phyloP scores from a whole-genome alignment of 1,139 yeast species.

The Suhomyces coccinellae region DNA sequence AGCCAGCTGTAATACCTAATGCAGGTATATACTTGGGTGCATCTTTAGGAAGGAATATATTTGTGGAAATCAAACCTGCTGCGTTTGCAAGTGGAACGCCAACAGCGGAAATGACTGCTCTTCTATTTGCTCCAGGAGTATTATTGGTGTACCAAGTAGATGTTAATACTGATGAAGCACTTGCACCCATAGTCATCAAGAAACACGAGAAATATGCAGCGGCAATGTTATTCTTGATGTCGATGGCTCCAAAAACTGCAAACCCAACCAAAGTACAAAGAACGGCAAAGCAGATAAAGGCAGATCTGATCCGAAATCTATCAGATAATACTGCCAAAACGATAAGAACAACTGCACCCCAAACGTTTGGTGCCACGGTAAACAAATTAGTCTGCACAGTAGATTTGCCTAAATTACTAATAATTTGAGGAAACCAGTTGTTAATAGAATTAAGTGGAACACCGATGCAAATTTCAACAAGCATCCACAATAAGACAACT shows the following conservation, averaged over 20 bases:
- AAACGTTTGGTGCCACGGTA: slow-evolving; percentile 34
- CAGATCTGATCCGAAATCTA: slow-evolving; percentile 29
- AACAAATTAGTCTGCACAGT: slow-evolving; percentile 30
- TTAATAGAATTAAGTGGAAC: slow-evolving; percentile 51
- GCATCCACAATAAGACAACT: slow-evolving; percentile 29
- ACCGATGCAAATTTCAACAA: slow-evolving; percentile 46
- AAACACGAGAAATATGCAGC: slow-evolving; percentile 43
- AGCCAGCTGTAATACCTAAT: slow-evolving; percentile 36
- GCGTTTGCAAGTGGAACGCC: slow-evolving; percentile 36
- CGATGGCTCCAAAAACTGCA: slow-evolving; percentile 46
- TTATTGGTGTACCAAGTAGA: slow-evolving; percentile 55
- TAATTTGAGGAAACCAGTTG: slow-evolving; percentile 46
- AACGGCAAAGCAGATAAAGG: slow-evolving; percentile 40
- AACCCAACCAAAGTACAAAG: slow-evolving; percentile 43
- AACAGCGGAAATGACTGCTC: slow-evolving; percentile 31
- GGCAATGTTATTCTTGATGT: slow-evolving; percentile 35
- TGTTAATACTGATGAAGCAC: slow-evolving; percentile 42
- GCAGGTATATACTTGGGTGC: slow-evolving; percentile 34
- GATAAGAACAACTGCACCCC: slow-evolving; percentile 30
- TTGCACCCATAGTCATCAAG: slow-evolving; percentile 34
- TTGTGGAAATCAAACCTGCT: slow-evolving; percentile 35
- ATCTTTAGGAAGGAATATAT: slow-evolving; percentile 29
- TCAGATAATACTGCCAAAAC: slow-evolving; percentile 28
- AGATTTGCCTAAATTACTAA: slow-evolving; percentile 29
- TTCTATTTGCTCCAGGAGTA: slow-evolving; percentile 44